Conservation (phyloP, 305 asterid species). For the Fraxinus albicans region DNA sequence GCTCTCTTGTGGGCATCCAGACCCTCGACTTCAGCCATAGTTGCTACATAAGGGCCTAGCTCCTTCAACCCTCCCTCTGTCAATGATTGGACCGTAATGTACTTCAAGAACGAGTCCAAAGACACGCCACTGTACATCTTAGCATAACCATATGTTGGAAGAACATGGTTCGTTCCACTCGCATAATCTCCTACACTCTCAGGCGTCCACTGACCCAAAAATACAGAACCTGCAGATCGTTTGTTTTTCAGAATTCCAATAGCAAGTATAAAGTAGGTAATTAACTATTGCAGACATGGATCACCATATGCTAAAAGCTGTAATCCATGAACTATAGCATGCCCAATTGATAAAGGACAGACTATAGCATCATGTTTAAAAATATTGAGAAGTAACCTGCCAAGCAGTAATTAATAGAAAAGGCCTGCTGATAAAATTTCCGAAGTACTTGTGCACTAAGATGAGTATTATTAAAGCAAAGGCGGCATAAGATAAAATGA, state of each 20-base stretch:
- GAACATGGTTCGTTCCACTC: slow-evolving; percentile 93
- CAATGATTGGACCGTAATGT: slow-evolving; percentile 83
- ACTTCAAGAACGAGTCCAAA: slow-evolving; percentile 81
- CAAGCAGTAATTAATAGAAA: not conserved
- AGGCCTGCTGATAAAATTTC: not conserved
- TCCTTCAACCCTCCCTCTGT: slow-evolving; percentile 82
- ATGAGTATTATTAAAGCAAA: slow-evolving; percentile 4
- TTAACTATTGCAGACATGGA: not conserved
- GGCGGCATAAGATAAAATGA: not conserved
- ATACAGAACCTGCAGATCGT: slow-evolving; percentile 67
- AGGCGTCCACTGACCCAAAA: slow-evolving; percentile 89
- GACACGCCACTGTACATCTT: slow-evolving; percentile 89
- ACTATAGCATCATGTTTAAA: not conserved
- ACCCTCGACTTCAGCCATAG: slow-evolving; percentile 94
- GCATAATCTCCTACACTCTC: slow-evolving; percentile 99
- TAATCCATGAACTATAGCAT: not conserved
- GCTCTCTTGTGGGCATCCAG: slow-evolving; percentile 97
- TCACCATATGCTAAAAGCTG: not conserved
- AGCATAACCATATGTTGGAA: slow-evolving; percentile 96
- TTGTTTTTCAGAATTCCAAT: not conserved
- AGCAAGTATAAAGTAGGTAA: not conserved
- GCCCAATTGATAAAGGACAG: not conserved
- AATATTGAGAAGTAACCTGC: not conserved
- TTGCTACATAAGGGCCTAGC: slow-evolving; percentile 86
- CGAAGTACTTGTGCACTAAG: not conserved